phyloP scores from a whole-genome alignment of 2,329 filamentous ascomycete species.

The Trichoderma sp. region DNA sequence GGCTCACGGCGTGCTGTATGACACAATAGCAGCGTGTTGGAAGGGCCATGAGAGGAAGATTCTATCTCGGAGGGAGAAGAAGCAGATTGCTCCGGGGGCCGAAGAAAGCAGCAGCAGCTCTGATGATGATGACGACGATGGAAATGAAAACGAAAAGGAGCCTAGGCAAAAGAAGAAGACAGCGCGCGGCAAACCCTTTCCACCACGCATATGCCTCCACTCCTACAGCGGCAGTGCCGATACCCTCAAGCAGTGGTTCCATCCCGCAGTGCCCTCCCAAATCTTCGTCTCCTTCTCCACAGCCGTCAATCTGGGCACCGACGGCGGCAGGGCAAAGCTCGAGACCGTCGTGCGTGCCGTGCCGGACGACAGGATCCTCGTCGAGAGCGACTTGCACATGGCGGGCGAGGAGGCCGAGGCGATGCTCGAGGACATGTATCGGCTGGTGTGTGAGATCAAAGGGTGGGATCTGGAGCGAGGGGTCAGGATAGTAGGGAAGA shows the following conservation, averaged over 20 bases:
- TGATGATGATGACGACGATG: slow-evolving; percentile 36
- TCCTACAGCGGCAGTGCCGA: slow-evolving; percentile 83
- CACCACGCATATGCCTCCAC: slow-evolving; percentile 88
- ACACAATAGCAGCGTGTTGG: slow-evolving; percentile 67
- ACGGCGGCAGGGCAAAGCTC: slow-evolving; percentile 49
- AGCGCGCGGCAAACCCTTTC: slow-evolving; percentile 61
- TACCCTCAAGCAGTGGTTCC: slow-evolving; percentile 74
- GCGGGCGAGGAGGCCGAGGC: slow-evolving; percentile 82
- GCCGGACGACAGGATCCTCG: slow-evolving; percentile 75
- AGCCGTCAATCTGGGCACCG: slow-evolving; percentile 72
- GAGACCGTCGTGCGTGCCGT: slow-evolving; percentile 69
- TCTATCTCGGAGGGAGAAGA: slow-evolving; percentile 60
- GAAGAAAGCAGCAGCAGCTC: slow-evolving; percentile 45
- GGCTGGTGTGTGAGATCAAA: slow-evolving; percentile 75
- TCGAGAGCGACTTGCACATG: slow-evolving; percentile 87
- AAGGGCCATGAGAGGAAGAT: slow-evolving; percentile 67
- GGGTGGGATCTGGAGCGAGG: slow-evolving; percentile 76
- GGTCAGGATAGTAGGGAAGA: slow-evolving; percentile 64
- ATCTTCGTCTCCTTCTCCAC: slow-evolving; percentile 89
- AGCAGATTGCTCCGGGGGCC: slow-evolving; percentile 49
- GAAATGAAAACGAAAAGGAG: slow-evolving; percentile 32
- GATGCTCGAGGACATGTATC: slow-evolving; percentile 71
- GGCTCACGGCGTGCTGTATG: slow-evolving; percentile 70
- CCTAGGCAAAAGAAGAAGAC: neutral
- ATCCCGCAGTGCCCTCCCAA: slow-evolving; percentile 69